These are phyloP conservation scores for Crotalaria pallida DNA, from an alignment of 306 rosid genomes.

Conservation along the genomic window DNA sequence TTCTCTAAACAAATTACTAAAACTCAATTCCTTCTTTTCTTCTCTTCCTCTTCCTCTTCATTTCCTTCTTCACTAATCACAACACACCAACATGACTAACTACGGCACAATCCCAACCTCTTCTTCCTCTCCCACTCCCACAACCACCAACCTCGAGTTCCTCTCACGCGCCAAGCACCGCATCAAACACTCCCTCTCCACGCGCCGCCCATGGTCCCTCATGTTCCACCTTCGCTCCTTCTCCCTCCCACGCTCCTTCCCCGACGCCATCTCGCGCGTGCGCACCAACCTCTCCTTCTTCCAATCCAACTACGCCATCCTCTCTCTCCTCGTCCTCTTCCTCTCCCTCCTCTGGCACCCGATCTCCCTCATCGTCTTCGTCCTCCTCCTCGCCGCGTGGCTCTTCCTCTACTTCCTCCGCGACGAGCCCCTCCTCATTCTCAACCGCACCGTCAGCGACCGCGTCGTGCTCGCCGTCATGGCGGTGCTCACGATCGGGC, in stretches of 20 bases:
- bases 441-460: slow-evolving; percentile 47
- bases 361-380: slow-evolving; percentile 65
- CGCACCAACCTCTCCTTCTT: slow-evolving; percentile 45
- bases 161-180: slow-evolving; percentile 38
- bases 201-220: slow-evolving; percentile 71
- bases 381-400: slow-evolving; percentile 45
- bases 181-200: slow-evolving; percentile 43
- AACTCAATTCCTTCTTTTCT: not conserved
- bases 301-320: slow-evolving; percentile 68
- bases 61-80: not conserved
- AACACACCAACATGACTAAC: slow-evolving; percentile 53
- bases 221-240: slow-evolving; percentile 47
- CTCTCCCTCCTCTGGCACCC: slow-evolving; percentile 67
- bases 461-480: slow-evolving; percentile 43
- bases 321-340: slow-evolving; percentile 39
- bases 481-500: slow-evolving; percentile 40
- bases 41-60: not conserved
- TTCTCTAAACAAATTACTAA: no score
- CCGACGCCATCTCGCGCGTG: slow-evolving; percentile 38
- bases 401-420: slow-evolving; percentile 77
- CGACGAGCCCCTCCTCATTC: slow-evolving; percentile 49
- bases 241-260: slow-evolving; percentile 29
- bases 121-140: slow-evolving; percentile 30
- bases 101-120: slow-evolving; percentile 84
- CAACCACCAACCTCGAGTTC: slow-evolving; percentile 23